Percentiles rank a stretch among this genome's conserved stretches.
Conservation (phyloP, 352 stramenopile species). For the Phytophthora pluvialis region DNA sequence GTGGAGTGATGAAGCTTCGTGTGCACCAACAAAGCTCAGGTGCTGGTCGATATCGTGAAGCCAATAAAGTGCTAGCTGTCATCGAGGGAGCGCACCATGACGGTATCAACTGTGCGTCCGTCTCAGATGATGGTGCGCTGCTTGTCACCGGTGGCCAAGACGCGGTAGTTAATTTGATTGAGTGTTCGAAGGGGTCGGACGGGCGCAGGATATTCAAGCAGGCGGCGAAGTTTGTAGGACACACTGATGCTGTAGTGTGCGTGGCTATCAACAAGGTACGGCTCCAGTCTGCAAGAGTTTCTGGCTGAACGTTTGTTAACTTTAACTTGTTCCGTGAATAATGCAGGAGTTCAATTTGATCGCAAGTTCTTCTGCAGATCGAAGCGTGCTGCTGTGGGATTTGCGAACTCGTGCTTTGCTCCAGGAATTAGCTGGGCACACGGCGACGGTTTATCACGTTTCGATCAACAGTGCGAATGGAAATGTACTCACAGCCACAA, state of each 20-base stretch:
- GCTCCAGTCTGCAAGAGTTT: not conserved
- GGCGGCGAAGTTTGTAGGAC: slow-evolving; percentile 68
- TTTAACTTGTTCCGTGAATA: slow-evolving; percentile 2
- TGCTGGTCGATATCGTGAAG: slow-evolving; percentile 56
- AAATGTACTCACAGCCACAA: slow-evolving; percentile 63
- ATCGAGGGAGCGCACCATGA: slow-evolving; percentile 72
- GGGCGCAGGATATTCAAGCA: slow-evolving; percentile 74
- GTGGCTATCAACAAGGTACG: slow-evolving; percentile 74
- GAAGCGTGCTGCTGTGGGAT: slow-evolving; percentile 73
- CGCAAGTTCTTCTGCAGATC: slow-evolving; percentile 62
- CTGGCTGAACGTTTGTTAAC: not conserved
- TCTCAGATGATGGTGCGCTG: slow-evolving; percentile 65
- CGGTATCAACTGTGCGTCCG: slow-evolving; percentile 56
- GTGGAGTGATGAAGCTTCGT: slow-evolving; percentile 71
- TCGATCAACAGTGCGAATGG: slow-evolving; percentile 75
- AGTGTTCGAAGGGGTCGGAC: slow-evolving; percentile 59
- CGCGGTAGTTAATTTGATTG: slow-evolving; percentile 74
- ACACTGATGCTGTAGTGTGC: slow-evolving; percentile 62
- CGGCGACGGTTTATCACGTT: slow-evolving; percentile 52
- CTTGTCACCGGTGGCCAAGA: slow-evolving; percentile 75
- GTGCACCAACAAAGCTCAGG: slow-evolving; percentile 46
- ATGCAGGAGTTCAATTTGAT: slow-evolving; percentile 73
- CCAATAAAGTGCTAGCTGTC: slow-evolving; percentile 67
- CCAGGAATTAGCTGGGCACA: slow-evolving; percentile 66
- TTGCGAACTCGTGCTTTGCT: slow-evolving; percentile 63